phyloP scores from a whole-genome alignment of 768 basidiomycete species.

The Pulveroboletus sp. region DNA sequence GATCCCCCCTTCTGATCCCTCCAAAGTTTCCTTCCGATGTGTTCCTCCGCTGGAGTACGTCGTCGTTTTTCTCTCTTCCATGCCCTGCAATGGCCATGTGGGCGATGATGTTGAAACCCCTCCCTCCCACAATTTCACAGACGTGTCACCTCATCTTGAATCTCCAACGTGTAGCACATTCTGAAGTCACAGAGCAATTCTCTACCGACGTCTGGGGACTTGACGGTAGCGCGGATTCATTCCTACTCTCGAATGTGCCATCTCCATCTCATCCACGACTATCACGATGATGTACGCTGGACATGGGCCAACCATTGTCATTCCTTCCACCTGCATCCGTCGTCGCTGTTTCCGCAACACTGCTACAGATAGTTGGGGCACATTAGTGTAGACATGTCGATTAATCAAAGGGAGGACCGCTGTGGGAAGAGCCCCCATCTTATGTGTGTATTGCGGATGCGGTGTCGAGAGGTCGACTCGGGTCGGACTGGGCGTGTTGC shows the following conservation, averaged over 20 bases:
- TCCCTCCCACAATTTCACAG: neutral
- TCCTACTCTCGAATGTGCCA: conserved; percentile 1
- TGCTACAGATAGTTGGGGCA: neutral
- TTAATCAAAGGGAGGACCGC: too few relatives aligned
- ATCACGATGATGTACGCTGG: neutral
- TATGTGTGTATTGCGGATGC: too few relatives aligned
- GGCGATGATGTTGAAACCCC: neutral
- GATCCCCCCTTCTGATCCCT: neutral
- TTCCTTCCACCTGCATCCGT: neutral
- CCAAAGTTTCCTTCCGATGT: conserved; percentile 19
- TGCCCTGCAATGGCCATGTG: too few relatives aligned
- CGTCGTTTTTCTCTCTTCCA: neutral
- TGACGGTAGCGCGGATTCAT: conserved; percentile 14
- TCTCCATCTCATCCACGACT: neutral
- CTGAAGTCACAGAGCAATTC: neutral
- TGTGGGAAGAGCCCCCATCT: too few relatives aligned
- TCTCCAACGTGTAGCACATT: neutral
- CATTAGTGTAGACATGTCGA: too few relatives aligned
- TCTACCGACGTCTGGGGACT: conserved; percentile 17
- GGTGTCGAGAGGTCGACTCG: too few relatives aligned
- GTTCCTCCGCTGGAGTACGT: conserved; percentile 17
- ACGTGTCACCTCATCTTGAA: conserved; percentile 18
- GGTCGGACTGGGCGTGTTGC: too few relatives aligned
- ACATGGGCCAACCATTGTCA: too few relatives aligned
- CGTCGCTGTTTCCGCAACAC: neutral